Percentiles rank a stretch among this genome's conserved stretches.
Conservation (phyloP, 2,329 filamentous ascomycete genomes). For the Elsinoe arachidis region DNA sequence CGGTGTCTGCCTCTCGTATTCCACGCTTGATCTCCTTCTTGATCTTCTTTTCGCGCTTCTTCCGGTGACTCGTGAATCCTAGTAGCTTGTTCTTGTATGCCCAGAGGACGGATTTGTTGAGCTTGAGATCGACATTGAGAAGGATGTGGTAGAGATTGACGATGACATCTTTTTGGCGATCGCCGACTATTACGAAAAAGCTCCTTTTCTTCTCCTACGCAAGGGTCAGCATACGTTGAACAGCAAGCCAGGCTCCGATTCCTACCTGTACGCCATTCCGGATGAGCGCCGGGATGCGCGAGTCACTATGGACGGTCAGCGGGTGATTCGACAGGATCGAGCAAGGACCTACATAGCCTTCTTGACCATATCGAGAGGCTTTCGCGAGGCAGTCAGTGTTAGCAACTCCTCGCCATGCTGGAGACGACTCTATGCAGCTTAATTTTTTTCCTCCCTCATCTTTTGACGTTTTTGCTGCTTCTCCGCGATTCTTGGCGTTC, state of each 20-base stretch:
- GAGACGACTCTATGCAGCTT: neutral
- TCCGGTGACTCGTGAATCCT: conserved; percentile 89
- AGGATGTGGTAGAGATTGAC: conserved; percentile 92
- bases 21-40: conserved; percentile 97
- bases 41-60: conserved; percentile 97
- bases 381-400: neutral
- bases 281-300: conserved; percentile 83
- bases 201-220: conserved; percentile 79
- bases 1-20: conserved; percentile 80
- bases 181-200: conserved; percentile 95
- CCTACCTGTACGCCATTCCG: conserved; percentile 66
- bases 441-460: neutral
- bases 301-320: conserved; percentile 54
- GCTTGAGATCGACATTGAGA: conserved; percentile 78
- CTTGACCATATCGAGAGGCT: conserved; percentile 43
- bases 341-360: conserved; percentile 38
- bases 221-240: neutral
- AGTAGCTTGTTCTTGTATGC: conserved; percentile 97
- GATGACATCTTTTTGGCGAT: conserved; percentile 91
- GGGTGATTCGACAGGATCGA: neutral
- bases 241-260: neutral
- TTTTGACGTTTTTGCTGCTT: neutral
- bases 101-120: conserved; percentile 95
- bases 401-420: neutral
- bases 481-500: neutral